phyloP scores from a whole-genome alignment of 2,329 filamentous ascomycete genomes.

The Thielaviopsis populi region DNA sequence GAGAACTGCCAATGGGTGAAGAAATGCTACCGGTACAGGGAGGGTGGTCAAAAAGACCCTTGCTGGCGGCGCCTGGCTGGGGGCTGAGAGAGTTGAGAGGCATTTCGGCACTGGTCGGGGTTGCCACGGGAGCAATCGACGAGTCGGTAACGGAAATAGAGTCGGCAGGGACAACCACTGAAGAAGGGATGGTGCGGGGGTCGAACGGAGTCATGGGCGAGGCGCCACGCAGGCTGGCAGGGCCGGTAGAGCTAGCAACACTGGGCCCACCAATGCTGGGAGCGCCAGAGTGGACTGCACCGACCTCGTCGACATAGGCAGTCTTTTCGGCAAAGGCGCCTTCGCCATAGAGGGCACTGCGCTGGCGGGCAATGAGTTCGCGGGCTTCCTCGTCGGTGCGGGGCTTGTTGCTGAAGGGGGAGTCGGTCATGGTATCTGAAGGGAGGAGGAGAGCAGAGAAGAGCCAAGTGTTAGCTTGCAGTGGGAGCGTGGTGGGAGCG shows the following conservation, averaged over 20 bases:
- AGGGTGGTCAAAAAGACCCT: constrained; percentile 44
- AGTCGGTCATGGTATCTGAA: constrained; percentile 37
- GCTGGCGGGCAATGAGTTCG: constrained; percentile 89
- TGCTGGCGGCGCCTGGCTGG: constrained; percentile 49
- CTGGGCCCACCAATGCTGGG: constrained; percentile 46
- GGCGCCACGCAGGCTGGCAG: constrained; percentile 52
- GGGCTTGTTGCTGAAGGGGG: constrained; percentile 41
- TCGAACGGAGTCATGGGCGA: constrained; percentile 62
- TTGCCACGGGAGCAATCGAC: constrained; percentile 20
- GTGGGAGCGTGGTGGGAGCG: no score
- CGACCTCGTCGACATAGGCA: constrained; percentile 53
- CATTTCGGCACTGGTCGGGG: constrained; percentile 7
- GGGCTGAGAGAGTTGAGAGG: constrained; percentile 52
- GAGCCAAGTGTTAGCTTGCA: not conserved
- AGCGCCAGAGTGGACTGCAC: constrained; percentile 46
- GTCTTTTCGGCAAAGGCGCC: constrained; percentile 51
- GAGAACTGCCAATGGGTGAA: constrained; percentile 69
- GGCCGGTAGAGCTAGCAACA: constrained; percentile 29
- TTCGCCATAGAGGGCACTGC: constrained; percentile 83
- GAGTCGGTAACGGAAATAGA: constrained; percentile 29
- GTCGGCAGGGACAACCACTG: constrained; percentile 24
- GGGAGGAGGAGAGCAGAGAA: constrained; percentile 18
- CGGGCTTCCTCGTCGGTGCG: constrained; percentile 95
- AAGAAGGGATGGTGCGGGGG: constrained; percentile 28
- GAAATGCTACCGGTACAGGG: constrained; percentile 51